Base-by-base conservation (phyloP, 2,329 filamentous ascomycete genomes). In the Colletotrichum sp. region DNA sequence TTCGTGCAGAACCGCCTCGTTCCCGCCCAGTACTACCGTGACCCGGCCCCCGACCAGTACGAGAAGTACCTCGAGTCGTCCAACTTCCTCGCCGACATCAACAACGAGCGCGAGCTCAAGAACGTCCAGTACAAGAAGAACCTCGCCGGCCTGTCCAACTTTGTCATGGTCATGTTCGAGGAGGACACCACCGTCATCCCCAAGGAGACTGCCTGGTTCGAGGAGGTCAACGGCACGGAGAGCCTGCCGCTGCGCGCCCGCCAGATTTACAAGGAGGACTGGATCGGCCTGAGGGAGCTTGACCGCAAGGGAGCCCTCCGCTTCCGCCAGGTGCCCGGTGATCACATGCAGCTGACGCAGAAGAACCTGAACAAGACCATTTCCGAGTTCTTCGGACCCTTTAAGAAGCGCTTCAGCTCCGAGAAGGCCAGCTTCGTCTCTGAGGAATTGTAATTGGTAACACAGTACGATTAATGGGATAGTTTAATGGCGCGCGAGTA, bases 41-140 rank as follows among this genome's bases (percentile, higher is more conserved):
- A 96, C 78, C 90, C 91, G 76, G 82, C 86, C 73, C 85, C 86
- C 80, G 83, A 87, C 74, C 86, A 96, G 82, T 85, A 95, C 83
- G 90, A 92, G 1, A 85, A 88, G 34, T 99, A 98, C 82, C 90
- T 98, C 24, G 91, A 93, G 78, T 83, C 92, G 82, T 97, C 94
- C 80, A 96, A 96, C 83, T 98, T 97, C 84, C 88, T 99, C 10
- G 97, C 96, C 12, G 96, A 98, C 82, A 93, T 98, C 85, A 99
- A 99, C 85, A 98, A 98, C 83, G 97, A 99, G 90, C 90, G 96
- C 13, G 78, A 78, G 64, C 76, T 87, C 70, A 98, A 97, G 90
- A 98, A 96, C 80, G 80, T 85, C 43, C 89, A 86, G 14, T 99
- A 98, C 84, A 92, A 90, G 82, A 84, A 90, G 79, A 94, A 96